Evolutionary conservation across 495 filamentous ascomycete species (phyloP), one percentile per base, ranked within the genome.

Genomic region (Bacidia rubella): DNA sequence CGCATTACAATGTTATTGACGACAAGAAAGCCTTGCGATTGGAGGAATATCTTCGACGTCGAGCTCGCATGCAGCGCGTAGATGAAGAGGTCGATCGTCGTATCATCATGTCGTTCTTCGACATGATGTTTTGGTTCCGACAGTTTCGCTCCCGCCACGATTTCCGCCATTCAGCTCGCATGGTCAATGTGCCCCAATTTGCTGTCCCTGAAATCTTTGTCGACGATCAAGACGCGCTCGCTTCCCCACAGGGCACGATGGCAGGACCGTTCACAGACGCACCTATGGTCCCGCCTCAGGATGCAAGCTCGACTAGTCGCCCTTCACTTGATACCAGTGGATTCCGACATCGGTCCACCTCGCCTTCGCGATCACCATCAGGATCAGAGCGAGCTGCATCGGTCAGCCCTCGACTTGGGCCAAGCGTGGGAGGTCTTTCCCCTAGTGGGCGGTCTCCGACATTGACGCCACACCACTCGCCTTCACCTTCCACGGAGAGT

Each of bases 1-100:
- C 93, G 15, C 93, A 99, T 68, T 92, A 97, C 74, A 99, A 99
- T 55, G 87, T 99, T 62, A 99, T 99, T 63, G 94, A 80, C 56
- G 92, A 99, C 71, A 96, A 81, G 71, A 96, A 96, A 72, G 92
- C 87, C 68, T 67, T 99, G 58, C 79, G 80, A 29, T 78, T 99
- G 2, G 90, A 99, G 61, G 92, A 99, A 62, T 99, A 92, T 69
- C 72, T 99, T 22, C 85, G 90, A 41, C 88, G 92, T 20, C 84
- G 89, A 20, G 83, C 88, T 32, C 81, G 90, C 24, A 74, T 99
- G 15, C 88, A 95, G 63, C 83, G 90, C 47, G 92, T 99, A n/a
- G 86, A 99, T 63, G 90, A 99, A 65, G 87, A 88, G 55, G 86
- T 97, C 49, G 83, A 85, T 38, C 79, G 92, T 40, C 85, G 88